Evolutionary conservation across 2,329 filamentous ascomycete species (phyloP).

Genomic region (Intubia oerlemansii): DNA sequence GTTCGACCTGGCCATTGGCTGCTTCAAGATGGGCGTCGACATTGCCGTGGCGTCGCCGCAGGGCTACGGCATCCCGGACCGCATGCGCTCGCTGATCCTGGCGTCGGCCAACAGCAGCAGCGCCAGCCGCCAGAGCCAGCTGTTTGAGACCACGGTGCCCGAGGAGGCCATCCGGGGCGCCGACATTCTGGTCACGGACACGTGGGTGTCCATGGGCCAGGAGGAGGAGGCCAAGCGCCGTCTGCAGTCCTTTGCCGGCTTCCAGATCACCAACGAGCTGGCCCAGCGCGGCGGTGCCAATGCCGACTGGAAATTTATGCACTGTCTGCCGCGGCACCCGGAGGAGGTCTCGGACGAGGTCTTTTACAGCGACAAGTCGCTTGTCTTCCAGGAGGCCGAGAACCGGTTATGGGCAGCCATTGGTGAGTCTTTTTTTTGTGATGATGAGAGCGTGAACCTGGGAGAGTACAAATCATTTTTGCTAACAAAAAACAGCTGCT

Average conservation of each 20-base stretch:
- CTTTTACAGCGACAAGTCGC: constrained; percentile 66
- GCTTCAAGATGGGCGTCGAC: constrained; percentile 69
- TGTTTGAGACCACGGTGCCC: constrained; percentile 57
- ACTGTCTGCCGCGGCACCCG: constrained; percentile 77
- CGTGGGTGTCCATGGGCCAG: constrained; percentile 97
- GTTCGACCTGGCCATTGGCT: constrained; percentile 77
- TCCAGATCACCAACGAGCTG: constrained; percentile 75
- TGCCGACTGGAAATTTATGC: constrained; percentile 91
- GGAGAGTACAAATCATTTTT: no score
- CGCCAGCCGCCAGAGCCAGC: constrained; percentile 26
- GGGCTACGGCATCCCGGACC: constrained; percentile 60
- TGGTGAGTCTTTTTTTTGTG: constrained; percentile 23
- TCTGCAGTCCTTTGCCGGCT: constrained; percentile 65
- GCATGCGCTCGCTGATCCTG: constrained; percentile 54
- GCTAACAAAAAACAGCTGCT: constrained; percentile 26
- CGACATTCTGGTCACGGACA: constrained; percentile 85
- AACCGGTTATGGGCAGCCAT: constrained; percentile 86
- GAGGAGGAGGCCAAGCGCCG: constrained; percentile 64
- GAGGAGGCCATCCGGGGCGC: constrained; percentile 72
- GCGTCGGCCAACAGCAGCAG: constrained; percentile 25
- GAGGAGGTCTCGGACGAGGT: constrained; percentile 93
- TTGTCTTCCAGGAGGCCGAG: constrained; percentile 88
- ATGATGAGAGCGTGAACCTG: no score
- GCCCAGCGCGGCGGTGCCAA: constrained; percentile 73
- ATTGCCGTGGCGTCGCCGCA: constrained; percentile 70